Evolutionary conservation across 2,329 filamentous ascomycete species (phyloP).

Genomic region (Mycosphaerella arachidis): DNA sequence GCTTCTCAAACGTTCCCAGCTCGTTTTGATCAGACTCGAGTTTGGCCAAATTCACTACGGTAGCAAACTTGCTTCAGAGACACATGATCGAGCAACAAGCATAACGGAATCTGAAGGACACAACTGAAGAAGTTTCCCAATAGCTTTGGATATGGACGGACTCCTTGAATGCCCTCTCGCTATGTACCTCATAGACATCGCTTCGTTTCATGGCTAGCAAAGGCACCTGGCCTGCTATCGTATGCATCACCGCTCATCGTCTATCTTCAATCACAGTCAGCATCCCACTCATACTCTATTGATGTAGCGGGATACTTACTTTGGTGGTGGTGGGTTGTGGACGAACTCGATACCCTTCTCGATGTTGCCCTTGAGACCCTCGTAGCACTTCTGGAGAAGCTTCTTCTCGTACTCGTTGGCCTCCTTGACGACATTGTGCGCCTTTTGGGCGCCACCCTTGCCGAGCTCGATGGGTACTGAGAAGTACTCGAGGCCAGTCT

Average conservation of each 20-base stretch:
- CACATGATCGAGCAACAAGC: background rate
- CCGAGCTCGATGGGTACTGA: slow-evolving; percentile 93
- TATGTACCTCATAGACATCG: background rate
- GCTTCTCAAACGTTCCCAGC: too few species aligned
- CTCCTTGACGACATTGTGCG: slow-evolving; percentile 68
- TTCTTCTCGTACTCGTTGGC: slow-evolving; percentile 85
- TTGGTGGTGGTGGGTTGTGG: slow-evolving; percentile 65
- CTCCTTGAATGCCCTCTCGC: background rate
- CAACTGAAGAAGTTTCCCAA: background rate
- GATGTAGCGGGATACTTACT: slow-evolving; percentile 58
- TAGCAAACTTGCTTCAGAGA: too few species aligned
- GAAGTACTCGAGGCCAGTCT: slow-evolving; percentile 81
- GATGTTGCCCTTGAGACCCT: slow-evolving; percentile 87
- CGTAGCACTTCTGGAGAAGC: slow-evolving; percentile 69
- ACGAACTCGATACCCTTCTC: slow-evolving; percentile 87
- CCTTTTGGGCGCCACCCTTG: slow-evolving; percentile 75
- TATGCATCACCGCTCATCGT: background rate
- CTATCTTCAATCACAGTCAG: background rate
- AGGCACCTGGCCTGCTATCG: background rate
- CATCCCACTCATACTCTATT: slow-evolving; percentile 25
- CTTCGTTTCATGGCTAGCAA: background rate
- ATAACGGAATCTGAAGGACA: too few species aligned
- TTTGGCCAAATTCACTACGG: too few species aligned
- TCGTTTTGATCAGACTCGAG: too few species aligned
- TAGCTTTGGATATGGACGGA: background rate